Evolutionary conservation across 202 grass and related monocot genomes (phyloP).

Genomic region (Zizania palustris): DNA sequence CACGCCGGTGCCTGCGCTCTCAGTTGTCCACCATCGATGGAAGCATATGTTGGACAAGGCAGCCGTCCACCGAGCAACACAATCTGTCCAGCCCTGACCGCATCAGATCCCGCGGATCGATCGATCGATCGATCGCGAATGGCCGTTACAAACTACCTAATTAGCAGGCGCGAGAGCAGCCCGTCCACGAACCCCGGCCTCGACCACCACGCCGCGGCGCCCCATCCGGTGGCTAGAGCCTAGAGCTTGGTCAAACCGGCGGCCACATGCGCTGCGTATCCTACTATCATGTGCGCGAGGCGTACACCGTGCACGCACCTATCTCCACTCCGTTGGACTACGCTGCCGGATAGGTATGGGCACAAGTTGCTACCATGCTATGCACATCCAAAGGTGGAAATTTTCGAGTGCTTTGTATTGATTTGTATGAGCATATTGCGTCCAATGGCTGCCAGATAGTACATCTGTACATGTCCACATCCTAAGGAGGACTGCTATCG

Average conservation of each 20-base stretch:
- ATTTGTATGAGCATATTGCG: neutral
- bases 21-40: neutral
- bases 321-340: too few species aligned
- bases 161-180: too few species aligned
- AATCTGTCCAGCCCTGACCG: neutral
- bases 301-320: constrained; percentile 16
- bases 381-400: too few species aligned
- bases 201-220: neutral
- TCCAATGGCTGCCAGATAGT: constrained; percentile 34
- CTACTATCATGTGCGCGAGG: constrained; percentile 26
- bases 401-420: too few species aligned
- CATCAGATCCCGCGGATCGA: constrained; percentile 9
- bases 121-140: constrained; percentile 11
- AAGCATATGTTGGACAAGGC: constrained; percentile 23
- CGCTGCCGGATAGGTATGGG: too few species aligned
- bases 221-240: neutral
- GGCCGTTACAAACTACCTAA: neutral
- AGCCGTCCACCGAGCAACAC: constrained; percentile 28
- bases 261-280: constrained; percentile 31
- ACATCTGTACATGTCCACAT: constrained; percentile 38
- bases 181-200: neutral
- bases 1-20: neutral
- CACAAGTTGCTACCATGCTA: too few species aligned
- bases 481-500: constrained; percentile 46
- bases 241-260: constrained; percentile 10